Percentiles rank a stretch among this genome's conserved stretches.
These are phyloP conservation scores for Spongispora temasekensis DNA, from an alignment of 1,284 basidiomycete genomes.

Conservation along the genomic window DNA sequence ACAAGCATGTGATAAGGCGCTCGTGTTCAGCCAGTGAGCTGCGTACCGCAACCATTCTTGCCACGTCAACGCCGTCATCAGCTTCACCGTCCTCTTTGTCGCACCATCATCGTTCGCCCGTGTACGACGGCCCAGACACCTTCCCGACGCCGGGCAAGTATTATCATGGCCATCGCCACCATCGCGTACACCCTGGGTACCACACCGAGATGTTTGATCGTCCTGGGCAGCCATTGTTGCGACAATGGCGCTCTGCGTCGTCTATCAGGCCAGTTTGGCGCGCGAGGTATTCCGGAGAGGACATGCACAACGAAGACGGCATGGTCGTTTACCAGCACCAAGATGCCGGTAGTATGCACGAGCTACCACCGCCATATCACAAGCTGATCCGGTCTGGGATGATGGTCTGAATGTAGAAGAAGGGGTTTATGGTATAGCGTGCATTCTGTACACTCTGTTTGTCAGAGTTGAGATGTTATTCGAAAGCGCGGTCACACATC, in stretches of 20 bases:
- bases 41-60: conserved; percentile 3
- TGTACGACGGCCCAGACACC: not conserved
- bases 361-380: conserved; percentile 31
- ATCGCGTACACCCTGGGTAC: not conserved
- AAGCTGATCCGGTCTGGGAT: conserved; percentile 10
- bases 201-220: not conserved
- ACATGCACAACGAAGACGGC: not conserved
- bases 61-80: not conserved
- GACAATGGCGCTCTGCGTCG: conserved; percentile 24
- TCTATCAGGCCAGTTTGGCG: conserved; percentile 1
- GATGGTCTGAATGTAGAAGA: not conserved
- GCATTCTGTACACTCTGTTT: too few species aligned
- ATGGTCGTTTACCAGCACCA: conserved; percentile 20
- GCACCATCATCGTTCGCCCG: not conserved
- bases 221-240: conserved; percentile 15
- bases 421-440: conserved; percentile 1
- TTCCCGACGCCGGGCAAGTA: not conserved
- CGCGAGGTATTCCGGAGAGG: not conserved
- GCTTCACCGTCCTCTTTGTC: too few species aligned
- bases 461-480: too few species aligned
- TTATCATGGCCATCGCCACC: not conserved
- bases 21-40: conserved; percentile 31
- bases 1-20: conserved; percentile 12
- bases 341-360: conserved; percentile 20
- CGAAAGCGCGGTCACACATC: too few species aligned